Base-by-base conservation (phyloP, 306 rosid genomes). In the Alnus glutinosa region DNA sequence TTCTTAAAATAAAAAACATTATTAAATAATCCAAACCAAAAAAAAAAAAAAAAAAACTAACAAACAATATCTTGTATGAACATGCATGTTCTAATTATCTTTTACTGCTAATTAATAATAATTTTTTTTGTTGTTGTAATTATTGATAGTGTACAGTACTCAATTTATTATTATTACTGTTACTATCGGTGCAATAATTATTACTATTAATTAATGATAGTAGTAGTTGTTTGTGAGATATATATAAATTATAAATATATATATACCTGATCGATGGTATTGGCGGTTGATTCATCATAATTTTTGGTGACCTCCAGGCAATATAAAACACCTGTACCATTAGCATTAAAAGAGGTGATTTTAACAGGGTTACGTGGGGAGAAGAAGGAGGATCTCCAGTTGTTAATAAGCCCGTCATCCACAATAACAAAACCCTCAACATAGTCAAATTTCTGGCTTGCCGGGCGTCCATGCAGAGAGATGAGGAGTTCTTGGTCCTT, bases 301-400 rank as follows among this genome's bases (percentile, higher is more conserved):
- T 93, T 93, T 84, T 86, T 95, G 78, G 99, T 89, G 8, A 95
- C 89, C 88, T 95, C 99, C 89, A 95, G 83, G 92, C 99, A 95
- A 86, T 95, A 95, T 51, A 95, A 81, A 59, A 91, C 93, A 46
- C 91, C 94, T 3, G 28, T 23, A 23, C 94, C 98, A 32, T 95
- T 84, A 10, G 90, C 75, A 4, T 91, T 88, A 2, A 91, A 78
- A 16, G 99, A 91, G 74, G 78, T 81, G 74, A 95, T 87, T 78
- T 95, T 93, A 19, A 95, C 94, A 12, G 97, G 97, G 51, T 95
- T 95, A 10, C 83, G 84, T 0, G 98, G 90, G 13, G 98, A 91
- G 76, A 92, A 95, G 79, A 95, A 95, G 0, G 99, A 95, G 0
- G 99, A 95, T 61, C 99, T 88, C 99, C 99, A 95, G 79, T 93